These are phyloP conservation scores for Trichosporon coremiiforme DNA, from an alignment of 1,284 basidiomycete genomes.

Conservation along the genomic window DNA sequence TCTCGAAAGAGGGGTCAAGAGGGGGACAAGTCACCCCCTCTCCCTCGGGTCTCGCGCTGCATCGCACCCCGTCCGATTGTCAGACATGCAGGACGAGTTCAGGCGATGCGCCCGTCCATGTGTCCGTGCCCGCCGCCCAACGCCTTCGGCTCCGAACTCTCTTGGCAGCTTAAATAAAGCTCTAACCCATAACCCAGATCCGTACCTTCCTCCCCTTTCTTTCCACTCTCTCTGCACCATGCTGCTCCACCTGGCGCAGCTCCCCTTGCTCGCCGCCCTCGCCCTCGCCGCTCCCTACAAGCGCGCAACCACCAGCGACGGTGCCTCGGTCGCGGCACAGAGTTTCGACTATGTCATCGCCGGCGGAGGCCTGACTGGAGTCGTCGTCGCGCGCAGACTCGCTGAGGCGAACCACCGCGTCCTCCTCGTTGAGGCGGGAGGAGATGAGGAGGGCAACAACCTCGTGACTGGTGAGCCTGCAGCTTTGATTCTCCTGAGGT, in stretches of 20 bases:
- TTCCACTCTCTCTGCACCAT: background rate
- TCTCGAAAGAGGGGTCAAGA: too few species aligned
- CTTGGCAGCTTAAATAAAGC: too few species aligned
- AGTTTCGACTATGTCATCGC: constrained; percentile 69
- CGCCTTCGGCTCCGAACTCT: too few species aligned
- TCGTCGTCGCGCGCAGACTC: constrained; percentile 65
- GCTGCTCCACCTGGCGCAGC: constrained; percentile 6
- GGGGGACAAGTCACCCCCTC: too few species aligned
- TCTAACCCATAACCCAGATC: background rate
- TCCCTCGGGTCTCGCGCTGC: too few species aligned
- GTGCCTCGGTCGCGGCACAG: constrained; percentile 35
- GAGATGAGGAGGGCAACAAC: constrained; percentile 38
- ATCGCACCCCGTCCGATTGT: too few species aligned
- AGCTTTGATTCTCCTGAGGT: background rate
- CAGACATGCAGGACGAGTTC: too few species aligned
- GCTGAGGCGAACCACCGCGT: constrained; percentile 60
- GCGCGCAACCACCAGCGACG: constrained; percentile 19
- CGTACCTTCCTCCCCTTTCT: background rate
- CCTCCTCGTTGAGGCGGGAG: constrained; percentile 49
- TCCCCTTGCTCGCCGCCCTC: background rate
- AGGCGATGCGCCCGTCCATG: too few species aligned
- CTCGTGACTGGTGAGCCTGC: constrained; percentile 36
- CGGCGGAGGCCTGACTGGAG: constrained; percentile 67
- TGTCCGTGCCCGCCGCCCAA: too few species aligned
- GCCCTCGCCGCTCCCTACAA: constrained; percentile 9